These are phyloP conservation scores for Delitschia confertaspora DNA, from an alignment of 495 filamentous ascomycete species.

Conservation along the genomic window DNA sequence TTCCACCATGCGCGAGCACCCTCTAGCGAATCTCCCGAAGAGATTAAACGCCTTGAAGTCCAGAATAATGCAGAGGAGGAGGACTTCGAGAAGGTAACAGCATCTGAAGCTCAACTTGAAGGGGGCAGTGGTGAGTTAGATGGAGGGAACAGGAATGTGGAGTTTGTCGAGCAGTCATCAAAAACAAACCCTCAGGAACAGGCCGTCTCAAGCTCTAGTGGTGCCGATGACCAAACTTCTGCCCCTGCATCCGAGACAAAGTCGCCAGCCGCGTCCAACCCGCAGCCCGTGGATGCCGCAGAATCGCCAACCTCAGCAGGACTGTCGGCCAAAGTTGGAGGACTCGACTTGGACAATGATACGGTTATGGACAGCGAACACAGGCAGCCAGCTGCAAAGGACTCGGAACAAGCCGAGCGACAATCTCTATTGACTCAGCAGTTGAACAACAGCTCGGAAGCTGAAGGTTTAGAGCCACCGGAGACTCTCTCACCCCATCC, in stretches of 20 bases:
- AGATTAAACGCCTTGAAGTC: conserved; percentile 49
- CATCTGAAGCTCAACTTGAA: conserved; percentile 56
- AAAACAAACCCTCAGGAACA: conserved; percentile 8
- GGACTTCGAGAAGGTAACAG: conserved; percentile 85
- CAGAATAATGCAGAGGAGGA: conserved; percentile 80
- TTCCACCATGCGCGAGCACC: conserved; percentile 41
- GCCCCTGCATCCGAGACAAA: conserved; percentile 43
- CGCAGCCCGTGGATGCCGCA: conserved; percentile 31
- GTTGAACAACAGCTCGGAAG: conserved; percentile 22
- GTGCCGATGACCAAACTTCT: conserved; percentile 63
- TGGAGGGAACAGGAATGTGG: conserved; percentile 30
- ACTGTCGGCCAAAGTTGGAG: conserved; percentile 44
- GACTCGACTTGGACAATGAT: conserved; percentile 45
- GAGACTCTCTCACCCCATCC: conserved; percentile 44
- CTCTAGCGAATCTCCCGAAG: conserved; percentile 39
- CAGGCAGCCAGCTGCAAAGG: not conserved
- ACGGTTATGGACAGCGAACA: conserved; percentile 32
- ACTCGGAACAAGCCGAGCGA: conserved; percentile 7
- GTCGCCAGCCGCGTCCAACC: conserved; percentile 28
- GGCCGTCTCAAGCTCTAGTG: conserved; percentile 37
- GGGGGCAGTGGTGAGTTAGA: conserved; percentile 48
- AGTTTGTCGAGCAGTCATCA: conserved; percentile 18
- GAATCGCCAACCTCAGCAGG: conserved; percentile 44
- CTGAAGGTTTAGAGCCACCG: conserved; percentile 13
- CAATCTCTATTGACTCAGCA: conserved; percentile 25